phyloP scores from a whole-genome alignment of 2,329 filamentous ascomycete genomes.

The Zasmidium citrigriseum region DNA sequence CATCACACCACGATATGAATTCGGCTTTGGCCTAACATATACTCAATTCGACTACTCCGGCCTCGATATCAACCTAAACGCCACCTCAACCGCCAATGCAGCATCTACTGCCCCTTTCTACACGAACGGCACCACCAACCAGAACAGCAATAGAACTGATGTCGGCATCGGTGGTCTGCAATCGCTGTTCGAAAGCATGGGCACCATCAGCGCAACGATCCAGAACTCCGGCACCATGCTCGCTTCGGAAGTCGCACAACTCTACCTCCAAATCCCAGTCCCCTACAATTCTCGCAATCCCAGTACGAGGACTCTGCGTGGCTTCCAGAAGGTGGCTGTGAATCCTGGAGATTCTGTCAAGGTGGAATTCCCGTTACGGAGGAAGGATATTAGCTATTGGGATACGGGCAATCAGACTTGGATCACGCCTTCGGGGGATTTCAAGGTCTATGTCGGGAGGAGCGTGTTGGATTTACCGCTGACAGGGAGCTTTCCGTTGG shows the following conservation, averaged over 20 bases:
- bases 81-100: constrained; percentile 26
- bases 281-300: constrained; percentile 52
- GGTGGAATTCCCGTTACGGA: constrained; percentile 40
- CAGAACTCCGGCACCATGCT: constrained; percentile 52
- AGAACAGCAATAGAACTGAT: constrained; percentile 26
- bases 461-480: constrained; percentile 37
- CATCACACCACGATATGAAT: constrained; percentile 36
- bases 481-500: constrained; percentile 21
- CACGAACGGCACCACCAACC: constrained; percentile 31
- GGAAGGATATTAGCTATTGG: constrained; percentile 54
- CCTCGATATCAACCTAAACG: constrained; percentile 29
- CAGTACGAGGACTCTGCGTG: constrained; percentile 32
- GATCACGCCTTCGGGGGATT: constrained; percentile 48
- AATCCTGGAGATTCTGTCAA: constrained; percentile 31
- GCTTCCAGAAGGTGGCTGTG: constrained; percentile 36
- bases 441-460: constrained; percentile 49
- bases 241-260: constrained; percentile 57
- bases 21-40: constrained; percentile 43
- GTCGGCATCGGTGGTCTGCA: constrained; percentile 30
- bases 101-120: constrained; percentile 26
- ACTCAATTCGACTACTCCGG: constrained; percentile 35
- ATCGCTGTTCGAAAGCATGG: constrained; percentile 52
- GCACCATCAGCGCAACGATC: constrained; percentile 51
- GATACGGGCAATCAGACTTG: constrained; percentile 51
- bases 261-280: constrained; percentile 39